Evolutionary conservation across 768 basidiomycete genomes (phyloP).

Genomic region (Phylloporus rhodoxanthus): DNA sequence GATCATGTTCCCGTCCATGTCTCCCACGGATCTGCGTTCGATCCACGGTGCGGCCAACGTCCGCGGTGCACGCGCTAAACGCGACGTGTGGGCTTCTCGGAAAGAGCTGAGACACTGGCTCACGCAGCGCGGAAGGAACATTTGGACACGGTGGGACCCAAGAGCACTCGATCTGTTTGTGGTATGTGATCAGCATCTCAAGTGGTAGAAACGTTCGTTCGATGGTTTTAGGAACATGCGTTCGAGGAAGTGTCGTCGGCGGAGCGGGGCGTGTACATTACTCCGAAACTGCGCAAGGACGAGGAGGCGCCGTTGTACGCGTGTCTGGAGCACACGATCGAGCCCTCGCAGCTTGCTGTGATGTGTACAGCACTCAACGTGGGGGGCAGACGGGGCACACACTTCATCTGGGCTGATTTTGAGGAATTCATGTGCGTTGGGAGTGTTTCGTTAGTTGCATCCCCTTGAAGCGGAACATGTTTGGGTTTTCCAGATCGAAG

Average conservation of each 20-base stretch:
- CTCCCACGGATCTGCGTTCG: conserved; percentile 23
- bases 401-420: conserved; percentile 27
- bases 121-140: conserved; percentile 3
- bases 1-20: conserved; percentile 27
- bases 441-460: neutral
- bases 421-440: conserved; percentile 29
- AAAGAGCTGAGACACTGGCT: conserved; percentile 19
- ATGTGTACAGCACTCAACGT: conserved; percentile 13
- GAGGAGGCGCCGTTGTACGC: conserved; percentile 26
- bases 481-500: conserved; percentile 16
- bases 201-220: neutral
- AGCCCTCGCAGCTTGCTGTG: conserved; percentile 18
- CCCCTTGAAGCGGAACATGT: neutral
- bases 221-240: conserved; percentile 16
- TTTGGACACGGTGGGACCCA: conserved; percentile 24
- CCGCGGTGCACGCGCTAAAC: conserved; percentile 23
- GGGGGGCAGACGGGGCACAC: conserved; percentile 13
- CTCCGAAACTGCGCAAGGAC: conserved; percentile 24
- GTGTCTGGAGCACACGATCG: conserved; percentile 23
- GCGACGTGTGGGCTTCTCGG: conserved; percentile 24
- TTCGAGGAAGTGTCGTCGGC: conserved; percentile 16
- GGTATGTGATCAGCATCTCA: conserved; percentile 8
- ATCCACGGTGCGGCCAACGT: conserved; percentile 29
- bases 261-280: conserved; percentile 12
- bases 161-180: conserved; percentile 20